A percentile compares a stretch with the other conserved stretches of the same genome.
phyloP scores from a whole-genome alignment of 176 grass and related monocot species.

The Eleusine coracana region DNA sequence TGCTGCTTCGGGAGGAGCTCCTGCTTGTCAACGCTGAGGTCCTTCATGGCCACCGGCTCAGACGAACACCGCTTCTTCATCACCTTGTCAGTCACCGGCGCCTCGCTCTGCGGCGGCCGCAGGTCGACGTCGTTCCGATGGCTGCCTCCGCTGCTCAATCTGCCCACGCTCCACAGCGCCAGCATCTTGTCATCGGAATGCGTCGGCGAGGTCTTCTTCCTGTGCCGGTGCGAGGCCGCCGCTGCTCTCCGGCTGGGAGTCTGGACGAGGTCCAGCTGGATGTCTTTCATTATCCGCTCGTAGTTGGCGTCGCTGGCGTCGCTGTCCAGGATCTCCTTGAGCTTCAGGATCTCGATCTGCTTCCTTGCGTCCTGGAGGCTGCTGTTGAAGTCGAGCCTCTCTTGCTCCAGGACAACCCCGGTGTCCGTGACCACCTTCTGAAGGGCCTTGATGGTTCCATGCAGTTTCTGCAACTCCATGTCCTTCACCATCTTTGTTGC shows the following conservation, averaged over 20 bases:
- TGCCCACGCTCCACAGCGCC: conserved; percentile 51
- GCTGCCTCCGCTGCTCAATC: conserved; percentile 41
- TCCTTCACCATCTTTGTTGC: conserved; percentile 51
- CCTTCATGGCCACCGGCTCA: conserved; percentile 72
- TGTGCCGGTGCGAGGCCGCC: conserved; percentile 39
- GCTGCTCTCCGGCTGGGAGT: conserved; percentile 51
- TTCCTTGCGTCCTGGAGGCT: conserved; percentile 71
- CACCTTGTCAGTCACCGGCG: conserved; percentile 38
- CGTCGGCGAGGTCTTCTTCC: conserved; percentile 25
- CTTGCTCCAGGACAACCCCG: conserved; percentile 74
- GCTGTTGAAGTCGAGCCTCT: conserved; percentile 67
- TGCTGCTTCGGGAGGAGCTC: conserved; percentile 43
- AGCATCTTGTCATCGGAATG: conserved; percentile 53
- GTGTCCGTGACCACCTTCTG: conserved; percentile 74
- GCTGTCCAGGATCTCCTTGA: conserved; percentile 67
- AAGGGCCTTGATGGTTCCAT: conserved; percentile 76
- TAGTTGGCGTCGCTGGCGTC: conserved; percentile 56
- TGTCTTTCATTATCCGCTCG: conserved; percentile 79
- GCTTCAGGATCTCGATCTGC: conserved; percentile 77
- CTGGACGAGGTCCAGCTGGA: conserved; percentile 89
- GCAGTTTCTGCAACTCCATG: conserved; percentile 68
- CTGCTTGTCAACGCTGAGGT: conserved; percentile 78
- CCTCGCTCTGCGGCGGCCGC: conserved; percentile 42
- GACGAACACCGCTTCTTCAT: conserved; percentile 49
- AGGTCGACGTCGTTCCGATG: conserved; percentile 32